Evolutionary conservation across 805 yeast species (phyloP).

Genomic region (Wickerhamiella parazyma): DNA sequence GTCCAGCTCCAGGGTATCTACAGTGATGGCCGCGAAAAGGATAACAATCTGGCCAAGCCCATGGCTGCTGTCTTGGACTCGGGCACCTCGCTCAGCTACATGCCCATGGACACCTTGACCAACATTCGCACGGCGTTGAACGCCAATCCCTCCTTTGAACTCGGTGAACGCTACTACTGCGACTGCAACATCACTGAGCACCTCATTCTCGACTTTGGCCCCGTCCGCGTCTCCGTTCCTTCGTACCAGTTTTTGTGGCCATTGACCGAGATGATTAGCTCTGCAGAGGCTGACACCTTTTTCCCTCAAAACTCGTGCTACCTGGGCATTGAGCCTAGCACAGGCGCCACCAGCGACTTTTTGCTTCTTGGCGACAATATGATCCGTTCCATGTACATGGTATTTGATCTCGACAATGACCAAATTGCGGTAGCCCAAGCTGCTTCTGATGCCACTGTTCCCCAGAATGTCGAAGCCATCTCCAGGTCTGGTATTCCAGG

Average conservation of each 20-base stretch:
- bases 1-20: slow-evolving; percentile 20
- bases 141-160: slow-evolving; percentile 27
- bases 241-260: slow-evolving; percentile 27
- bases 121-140: slow-evolving; percentile 28
- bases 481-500: slow-evolving; percentile 18
- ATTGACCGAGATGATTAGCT: slow-evolving; percentile 22
- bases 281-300: slow-evolving; percentile 20
- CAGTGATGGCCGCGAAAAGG: slow-evolving; percentile 20
- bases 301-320: slow-evolving; percentile 29
- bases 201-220: slow-evolving; percentile 24
- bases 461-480: slow-evolving; percentile 20
- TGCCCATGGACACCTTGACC: slow-evolving; percentile 29
- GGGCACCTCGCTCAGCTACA: slow-evolving; percentile 40
- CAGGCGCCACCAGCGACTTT: slow-evolving; percentile 21
- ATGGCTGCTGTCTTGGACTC: slow-evolving; percentile 36
- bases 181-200: slow-evolving; percentile 26
- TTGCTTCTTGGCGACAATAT: slow-evolving; percentile 50
- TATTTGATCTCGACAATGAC: slow-evolving; percentile 44
- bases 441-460: slow-evolving; percentile 20
- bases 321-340: slow-evolving; percentile 22
- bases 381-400: slow-evolving; percentile 46
- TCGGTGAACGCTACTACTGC: slow-evolving; percentile 26
- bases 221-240: slow-evolving; percentile 21
- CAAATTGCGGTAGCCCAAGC: slow-evolving; percentile 38
- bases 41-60: slow-evolving; percentile 19